A percentile compares a stretch with the other conserved stretches of the same genome.
phyloP scores from a whole-genome alignment of 2,329 filamentous ascomycete species.

The Aspergillus calidoustus region DNA sequence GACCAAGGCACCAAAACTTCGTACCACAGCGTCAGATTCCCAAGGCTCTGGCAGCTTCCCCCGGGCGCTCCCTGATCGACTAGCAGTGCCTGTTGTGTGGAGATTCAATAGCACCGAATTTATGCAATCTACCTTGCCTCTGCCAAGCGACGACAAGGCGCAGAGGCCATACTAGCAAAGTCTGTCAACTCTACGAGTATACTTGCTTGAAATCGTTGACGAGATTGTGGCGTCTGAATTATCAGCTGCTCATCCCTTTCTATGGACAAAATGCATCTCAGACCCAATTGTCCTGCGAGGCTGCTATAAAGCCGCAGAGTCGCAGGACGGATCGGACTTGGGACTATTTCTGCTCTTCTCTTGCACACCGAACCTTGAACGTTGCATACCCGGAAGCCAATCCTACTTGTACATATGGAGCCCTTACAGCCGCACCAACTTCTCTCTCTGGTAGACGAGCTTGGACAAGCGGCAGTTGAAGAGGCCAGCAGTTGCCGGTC shows the following conservation, averaged over 20 bases:
- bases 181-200: neutral
- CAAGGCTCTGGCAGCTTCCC: neutral
- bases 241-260: neutral
- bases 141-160: neutral
- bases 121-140: neutral
- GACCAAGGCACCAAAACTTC: neutral
- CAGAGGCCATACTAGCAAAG: neutral
- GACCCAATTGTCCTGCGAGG: neutral
- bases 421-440: neutral
- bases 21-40: neutral
- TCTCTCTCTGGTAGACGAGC: constrained; percentile 21
- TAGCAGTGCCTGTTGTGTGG: neutral
- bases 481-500: constrained; percentile 25
- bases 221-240: neutral
- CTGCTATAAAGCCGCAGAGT: neutral
- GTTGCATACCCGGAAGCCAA: neutral
- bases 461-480: constrained; percentile 21
- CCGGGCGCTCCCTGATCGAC: neutral
- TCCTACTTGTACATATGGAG: constrained; percentile 5
- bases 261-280: neutral
- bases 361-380: neutral
- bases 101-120: neutral
- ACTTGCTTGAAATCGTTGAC: neutral
- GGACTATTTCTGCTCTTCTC: neutral
- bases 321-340: neutral